Percentiles rank a stretch among this genome's conserved stretches.
phyloP scores from a whole-genome alignment of 805 yeast species.

The Metschnikowia chrysomelidarum region DNA sequence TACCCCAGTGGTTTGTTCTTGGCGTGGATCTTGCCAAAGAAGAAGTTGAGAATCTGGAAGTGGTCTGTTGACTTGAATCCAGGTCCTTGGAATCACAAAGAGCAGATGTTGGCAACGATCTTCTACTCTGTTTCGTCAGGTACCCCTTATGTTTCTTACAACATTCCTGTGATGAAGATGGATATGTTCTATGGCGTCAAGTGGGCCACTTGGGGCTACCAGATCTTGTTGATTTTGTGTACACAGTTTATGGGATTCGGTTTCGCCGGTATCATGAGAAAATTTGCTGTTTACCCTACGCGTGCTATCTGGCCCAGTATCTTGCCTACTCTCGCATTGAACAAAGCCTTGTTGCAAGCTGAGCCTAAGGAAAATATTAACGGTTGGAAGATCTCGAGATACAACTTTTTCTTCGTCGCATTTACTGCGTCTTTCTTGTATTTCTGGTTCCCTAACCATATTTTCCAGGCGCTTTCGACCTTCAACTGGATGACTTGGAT shows the following conservation, averaged over 20 bases:
- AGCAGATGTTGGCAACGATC: no score
- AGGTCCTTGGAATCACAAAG: no score
- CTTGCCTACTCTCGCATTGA: conserved; percentile 30
- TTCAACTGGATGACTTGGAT: conserved; percentile 66
- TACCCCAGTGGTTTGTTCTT: no score
- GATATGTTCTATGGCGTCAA: no score
- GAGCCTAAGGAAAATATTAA: conserved; percentile 29
- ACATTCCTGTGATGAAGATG: conserved; percentile 22
- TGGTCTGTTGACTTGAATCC: no score
- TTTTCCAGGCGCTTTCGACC: conserved; percentile 52
- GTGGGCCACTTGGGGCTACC: conserved; percentile 26
- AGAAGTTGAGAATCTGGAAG: no score
- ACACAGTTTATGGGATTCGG: conserved; percentile 35
- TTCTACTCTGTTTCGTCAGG: no score
- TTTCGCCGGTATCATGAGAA: conserved; percentile 26
- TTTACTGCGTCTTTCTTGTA: background rate
- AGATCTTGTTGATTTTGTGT: no score
- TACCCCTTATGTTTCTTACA: no score
- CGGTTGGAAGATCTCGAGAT: conserved; percentile 27
- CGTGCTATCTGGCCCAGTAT: conserved; percentile 51
- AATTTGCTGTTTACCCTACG: conserved; percentile 46
- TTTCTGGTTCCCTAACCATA: conserved; percentile 18
- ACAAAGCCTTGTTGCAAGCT: conserved; percentile 36
- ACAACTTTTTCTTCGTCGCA: background rate
- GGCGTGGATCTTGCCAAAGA: conserved; percentile 44